Evolutionary conservation across 441 rosid species (phyloP), one percentile per base, ranked within the genome.

Genomic region (Brassica hybrid): DNA sequence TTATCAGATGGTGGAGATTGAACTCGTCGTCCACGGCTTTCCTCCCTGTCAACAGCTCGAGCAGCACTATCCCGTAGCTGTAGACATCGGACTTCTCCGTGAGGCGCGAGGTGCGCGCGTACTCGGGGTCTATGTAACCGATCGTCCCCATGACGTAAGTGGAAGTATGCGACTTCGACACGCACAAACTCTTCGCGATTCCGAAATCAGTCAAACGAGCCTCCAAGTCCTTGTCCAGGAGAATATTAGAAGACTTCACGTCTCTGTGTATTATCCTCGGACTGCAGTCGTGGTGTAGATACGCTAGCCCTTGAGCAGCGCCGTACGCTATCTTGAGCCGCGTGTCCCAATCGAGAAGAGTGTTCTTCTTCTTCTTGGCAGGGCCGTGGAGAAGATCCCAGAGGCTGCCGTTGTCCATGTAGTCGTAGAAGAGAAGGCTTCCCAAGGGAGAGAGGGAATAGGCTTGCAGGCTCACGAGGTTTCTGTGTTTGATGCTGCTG

Each of bases 121-220:
- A 96, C 76, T 96, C 99, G 0, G 99, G 99, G 65, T 94, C 99
- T 67, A 96, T 94, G 77, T 96, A 94, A 18, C 98, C 99, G 68
- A 96, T 96, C 4, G 98, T 92, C 36, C 98, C 99, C 98, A 91
- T 90, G 7, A 96, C 69, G 71, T 83, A 88, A 1, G 99, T 92
- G 12, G 96, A 96, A 41, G 98, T 92, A 76, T 94, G 87, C 3
- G 98, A 76, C 82, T 96, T 94, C 4, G 98, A 88, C 6, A 85
- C 71, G 71, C 98, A 94, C 18, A 96, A 75, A 82, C 87, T 86
- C 85, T 94, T 96, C 1, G 99, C 99, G 72, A 96, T 96, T 76
- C 99, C 99, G 23, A 96, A 96, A 85, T 96, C 99, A 19, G 99
- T 94, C 68, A 96, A 92, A 83, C 93, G 99, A 25, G 99, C 86